A percentile compares a stretch with the other conserved stretches of the same genome.
Evolutionary conservation across 1,284 basidiomycete genomes (phyloP).

Genomic region (Cutaneotrichosporon dermatis): DNA sequence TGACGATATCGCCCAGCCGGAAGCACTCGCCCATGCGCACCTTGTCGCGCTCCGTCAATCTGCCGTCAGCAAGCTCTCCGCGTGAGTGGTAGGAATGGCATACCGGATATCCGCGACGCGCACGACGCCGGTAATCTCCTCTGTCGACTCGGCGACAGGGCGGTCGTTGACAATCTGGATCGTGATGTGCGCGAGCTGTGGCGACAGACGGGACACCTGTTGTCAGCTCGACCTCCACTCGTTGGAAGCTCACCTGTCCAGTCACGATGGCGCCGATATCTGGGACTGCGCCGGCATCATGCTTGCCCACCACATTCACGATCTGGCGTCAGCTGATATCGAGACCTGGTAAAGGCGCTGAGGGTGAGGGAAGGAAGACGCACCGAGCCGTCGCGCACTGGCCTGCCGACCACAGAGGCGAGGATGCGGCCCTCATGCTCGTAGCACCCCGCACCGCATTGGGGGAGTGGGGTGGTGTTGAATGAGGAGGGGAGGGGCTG

Average conservation of each 20-base stretch:
- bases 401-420: slow-evolving; percentile 67
- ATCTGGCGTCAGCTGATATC: slow-evolving; percentile 21
- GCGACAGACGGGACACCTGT: slow-evolving; percentile 75
- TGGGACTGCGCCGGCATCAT: slow-evolving; percentile 44
- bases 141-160: slow-evolving; percentile 73
- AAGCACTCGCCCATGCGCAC: slow-evolving; percentile 93
- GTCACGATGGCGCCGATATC: slow-evolving; percentile 47
- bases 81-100: slow-evolving; percentile 2
- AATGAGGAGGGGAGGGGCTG: slow-evolving; percentile 66
- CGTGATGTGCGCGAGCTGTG: slow-evolving; percentile 77
- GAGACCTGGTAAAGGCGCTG: too few species aligned
- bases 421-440: slow-evolving; percentile 60
- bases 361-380: slow-evolving; percentile 47
- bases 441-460: slow-evolving; percentile 68
- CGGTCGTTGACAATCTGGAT: slow-evolving; percentile 86
- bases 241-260: not conserved
- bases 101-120: slow-evolving; percentile 80
- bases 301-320: slow-evolving; percentile 43
- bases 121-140: slow-evolving; percentile 91
- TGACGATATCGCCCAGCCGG: slow-evolving; percentile 90
- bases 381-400: slow-evolving; percentile 59
- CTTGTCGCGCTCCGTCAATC: slow-evolving; percentile 83
- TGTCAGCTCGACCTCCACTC: not conserved
- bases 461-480: slow-evolving; percentile 55
- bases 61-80: slow-evolving; percentile 9